Conservation (phyloP, 352 stramenopile species). For the Aphanomyces invadans region DNA sequence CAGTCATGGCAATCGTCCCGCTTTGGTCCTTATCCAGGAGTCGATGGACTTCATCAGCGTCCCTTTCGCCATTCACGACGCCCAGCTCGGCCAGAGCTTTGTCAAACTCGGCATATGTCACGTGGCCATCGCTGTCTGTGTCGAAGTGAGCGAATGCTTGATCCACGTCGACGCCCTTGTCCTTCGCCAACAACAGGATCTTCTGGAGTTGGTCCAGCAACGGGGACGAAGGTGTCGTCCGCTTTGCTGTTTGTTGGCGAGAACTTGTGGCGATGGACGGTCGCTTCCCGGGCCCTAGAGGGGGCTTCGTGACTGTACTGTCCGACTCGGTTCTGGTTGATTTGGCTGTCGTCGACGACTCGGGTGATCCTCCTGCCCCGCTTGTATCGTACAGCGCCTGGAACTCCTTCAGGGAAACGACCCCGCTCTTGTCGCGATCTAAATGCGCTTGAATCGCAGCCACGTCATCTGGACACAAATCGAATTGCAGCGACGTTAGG, state of each 20-base stretch:
- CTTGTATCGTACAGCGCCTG: slow-evolving; percentile 31
- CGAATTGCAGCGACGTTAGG: slow-evolving; percentile 27
- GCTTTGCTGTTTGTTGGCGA: not conserved
- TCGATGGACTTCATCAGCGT: not conserved
- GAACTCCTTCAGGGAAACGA: slow-evolving; percentile 54
- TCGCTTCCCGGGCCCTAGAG: not conserved
- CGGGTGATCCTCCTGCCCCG: too few relatives aligned
- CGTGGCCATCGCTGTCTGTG: slow-evolving; percentile 21
- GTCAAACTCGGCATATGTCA: slow-evolving; percentile 45
- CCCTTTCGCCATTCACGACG: not conserved
- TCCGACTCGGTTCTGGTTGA: not conserved
- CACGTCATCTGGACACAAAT: slow-evolving; percentile 38
- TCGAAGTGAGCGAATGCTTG: slow-evolving; percentile 27
- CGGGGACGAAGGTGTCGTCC: not conserved
- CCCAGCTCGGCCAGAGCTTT: slow-evolving; percentile 6
- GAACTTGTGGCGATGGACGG: not conserved
- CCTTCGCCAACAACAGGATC: slow-evolving; percentile 17
- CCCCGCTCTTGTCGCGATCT: slow-evolving; percentile 38
- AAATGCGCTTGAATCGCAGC: slow-evolving; percentile 36
- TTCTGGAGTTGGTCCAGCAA: slow-evolving; percentile 18
- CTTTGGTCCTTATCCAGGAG: slow-evolving; percentile 29
- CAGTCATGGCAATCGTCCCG: slow-evolving; percentile 43
- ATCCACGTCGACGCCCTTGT: slow-evolving; percentile 23
- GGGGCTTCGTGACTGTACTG: not conserved
- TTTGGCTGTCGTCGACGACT: not conserved